Evolutionary conservation across 345 rosid genomes (phyloP), one percentile per base, ranked within the genome.

Genomic region (Euphorbia pulcherrima): DNA sequence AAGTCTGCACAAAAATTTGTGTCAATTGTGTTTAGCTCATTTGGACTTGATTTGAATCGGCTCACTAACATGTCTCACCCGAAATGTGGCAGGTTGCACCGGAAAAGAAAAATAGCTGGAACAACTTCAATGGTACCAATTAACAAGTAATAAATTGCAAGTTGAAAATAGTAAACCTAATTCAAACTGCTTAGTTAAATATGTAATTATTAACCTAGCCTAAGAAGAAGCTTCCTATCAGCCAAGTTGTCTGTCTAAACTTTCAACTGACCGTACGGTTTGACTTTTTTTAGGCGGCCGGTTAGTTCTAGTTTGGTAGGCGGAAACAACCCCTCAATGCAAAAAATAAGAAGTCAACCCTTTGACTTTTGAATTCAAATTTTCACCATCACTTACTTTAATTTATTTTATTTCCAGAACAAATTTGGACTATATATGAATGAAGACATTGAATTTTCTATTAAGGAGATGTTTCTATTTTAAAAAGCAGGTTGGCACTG

Each of bases 221-320:
- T 6, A 48, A 46, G 48, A 11, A 44, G 46, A 55, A 54, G 41
- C 23, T 54, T 57, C 70, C 5, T 54, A 10, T 16, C 13, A 2
- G n/a, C 18, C 71, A 55, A 28, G 63, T 56, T 58, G 56, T 17
- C 26, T 55, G 62, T 41, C n/a, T 44, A 41, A 20, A 24, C n/a
- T 41, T n/a, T 44, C 41, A 20, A 24, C n/a, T 68, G 71, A 44
- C 44, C 33, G 72, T 68, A 33, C 65, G 44, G 33, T 48, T 6
- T 59, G 33, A 47, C 37, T 18, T 17, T 37, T 46, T 21, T 23
- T 1, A 46, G 58, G 48, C 35, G 47, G 72, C 65, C 4, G 37
- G 50, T 59, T 69, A 7, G 50, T 59, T 69, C 72, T 26, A 16
- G 21, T 21, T 26, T 50, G 65, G 66, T 35, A 0, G 65, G 59